A percentile compares a stretch with the other conserved stretches of the same genome.
phyloP scores from a whole-genome alignment of 2,329 filamentous ascomycete species.

The Pestalotiopsis sp. region DNA sequence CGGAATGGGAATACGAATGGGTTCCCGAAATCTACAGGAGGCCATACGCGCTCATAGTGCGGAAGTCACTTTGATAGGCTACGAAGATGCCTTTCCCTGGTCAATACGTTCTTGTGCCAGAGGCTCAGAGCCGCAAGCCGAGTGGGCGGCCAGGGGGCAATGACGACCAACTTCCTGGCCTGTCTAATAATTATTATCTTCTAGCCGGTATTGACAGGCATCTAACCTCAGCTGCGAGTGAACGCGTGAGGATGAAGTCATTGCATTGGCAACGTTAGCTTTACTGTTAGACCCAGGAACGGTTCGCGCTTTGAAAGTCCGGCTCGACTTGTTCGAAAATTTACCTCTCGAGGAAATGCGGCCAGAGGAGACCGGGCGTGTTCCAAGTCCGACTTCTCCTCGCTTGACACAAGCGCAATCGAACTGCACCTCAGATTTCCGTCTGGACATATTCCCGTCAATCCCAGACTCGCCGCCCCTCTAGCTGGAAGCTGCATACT shows the following conservation, averaged over 20 bases:
- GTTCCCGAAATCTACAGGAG: no score
- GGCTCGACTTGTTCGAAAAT: constrained; percentile 3
- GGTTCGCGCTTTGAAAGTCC: neutral
- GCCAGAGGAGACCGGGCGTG: neutral
- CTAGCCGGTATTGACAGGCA: neutral
- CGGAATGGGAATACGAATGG: no score
- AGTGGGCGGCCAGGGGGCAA: neutral
- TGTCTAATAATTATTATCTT: neutral
- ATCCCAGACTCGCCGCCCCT: neutral
- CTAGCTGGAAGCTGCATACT: neutral
- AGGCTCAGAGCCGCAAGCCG: neutral
- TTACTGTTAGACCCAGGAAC: constrained; percentile 7
- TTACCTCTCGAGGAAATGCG: neutral
- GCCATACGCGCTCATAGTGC: no score
- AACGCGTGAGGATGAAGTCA: constrained; percentile 4
- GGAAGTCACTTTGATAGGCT: neutral
- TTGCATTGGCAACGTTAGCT: constrained; percentile 1
- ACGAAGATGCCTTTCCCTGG: neutral
- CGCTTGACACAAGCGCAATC: no score
- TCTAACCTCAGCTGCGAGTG: neutral
- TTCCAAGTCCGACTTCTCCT: neutral
- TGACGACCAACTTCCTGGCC: neutral
- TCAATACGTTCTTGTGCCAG: neutral
- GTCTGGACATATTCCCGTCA: neutral
- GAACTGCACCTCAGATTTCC: neutral